These are phyloP conservation scores for Torulaspora gathmanii DNA, from an alignment of 805 yeast species.

Conservation along the genomic window DNA sequence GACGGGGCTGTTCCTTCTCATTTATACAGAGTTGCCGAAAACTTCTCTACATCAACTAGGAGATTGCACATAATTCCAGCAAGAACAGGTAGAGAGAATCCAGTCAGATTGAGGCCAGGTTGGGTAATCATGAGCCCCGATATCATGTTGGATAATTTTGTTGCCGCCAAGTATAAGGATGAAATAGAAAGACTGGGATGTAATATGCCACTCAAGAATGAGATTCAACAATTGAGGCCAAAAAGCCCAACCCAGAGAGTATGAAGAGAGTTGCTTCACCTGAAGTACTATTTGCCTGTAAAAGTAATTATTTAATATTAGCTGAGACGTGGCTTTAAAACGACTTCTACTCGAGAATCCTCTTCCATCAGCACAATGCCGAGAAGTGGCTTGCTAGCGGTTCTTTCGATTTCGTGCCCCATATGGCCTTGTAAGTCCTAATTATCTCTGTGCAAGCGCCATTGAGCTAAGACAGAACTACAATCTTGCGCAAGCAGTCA, in stretches of 20 bases:
- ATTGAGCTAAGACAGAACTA: no score
- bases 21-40: conserved; percentile 79
- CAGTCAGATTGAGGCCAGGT: conserved; percentile 68
- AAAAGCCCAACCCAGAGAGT: conserved; percentile 57
- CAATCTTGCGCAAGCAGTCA: no score
- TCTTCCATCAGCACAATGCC: not conserved
- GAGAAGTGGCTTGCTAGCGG: no score
- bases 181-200: conserved; percentile 44
- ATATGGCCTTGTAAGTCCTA: no score
- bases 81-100: conserved; percentile 57
- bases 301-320: not conserved
- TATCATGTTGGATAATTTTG: conserved; percentile 66
- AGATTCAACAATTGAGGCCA: conserved; percentile 78
- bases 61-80: conserved; percentile 83
- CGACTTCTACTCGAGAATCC: not conserved
- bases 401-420: no score
- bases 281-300: not conserved
- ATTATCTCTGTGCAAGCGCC: no score
- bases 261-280: not conserved
- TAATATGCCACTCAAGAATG: conserved; percentile 62
- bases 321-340: not conserved
- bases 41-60: conserved; percentile 76
- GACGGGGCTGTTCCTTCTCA: conserved; percentile 63
- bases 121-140: conserved; percentile 92
- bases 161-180: conserved; percentile 41